Base-by-base conservation (phyloP, 805 yeast genomes). In the Jamesozyma spencerorum region DNA sequence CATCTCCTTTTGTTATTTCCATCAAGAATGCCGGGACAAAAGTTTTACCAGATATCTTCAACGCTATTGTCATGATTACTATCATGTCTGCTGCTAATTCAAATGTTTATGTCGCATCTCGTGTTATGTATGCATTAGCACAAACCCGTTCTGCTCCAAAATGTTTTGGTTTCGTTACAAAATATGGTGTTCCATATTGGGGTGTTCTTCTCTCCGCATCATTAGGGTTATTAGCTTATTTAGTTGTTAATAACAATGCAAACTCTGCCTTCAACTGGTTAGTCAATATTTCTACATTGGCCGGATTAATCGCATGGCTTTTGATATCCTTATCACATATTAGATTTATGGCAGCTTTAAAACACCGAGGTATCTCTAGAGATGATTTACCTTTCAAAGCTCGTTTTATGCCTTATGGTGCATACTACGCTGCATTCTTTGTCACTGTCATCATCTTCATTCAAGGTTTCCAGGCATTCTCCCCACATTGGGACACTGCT, bases 11-110 rank as follows among this genome's bases (percentile, higher is more conserved):
- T 52, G 73, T 79, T 45, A 72, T 80, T 53, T 80, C 86, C 32
- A 77, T 80, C 58, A 54, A 66, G 45, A 78, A 76, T 57, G 74
- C 81, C 2, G 85, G 85, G 30, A 81, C 87, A 18, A 68, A 65
- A 44, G 73, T 78, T 2, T 64, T 82, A 45, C 85, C 87, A 36
- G 70, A 75, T 53, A 77, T 82, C 42, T 78, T 82, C 62, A 82
- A 82, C 57, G 88, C 82, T 13, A 77, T 81, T 35, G 78, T 82
- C 43, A 58, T 81, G 47, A 51, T 72, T 31, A 78, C 88, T 10
- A 73, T 81, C 42, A 66, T 80, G 38, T 81, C 88, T 17, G 88
- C 90, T 28, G 90, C 81, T 50, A 82, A 82, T 64, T 80, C 87
- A 13, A 80, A 79, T 55, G 73, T 82, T 24, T 81, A 81, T 61